Conservation (phyloP, 1,139 yeast genomes). For the Pichia sp. region DNA sequence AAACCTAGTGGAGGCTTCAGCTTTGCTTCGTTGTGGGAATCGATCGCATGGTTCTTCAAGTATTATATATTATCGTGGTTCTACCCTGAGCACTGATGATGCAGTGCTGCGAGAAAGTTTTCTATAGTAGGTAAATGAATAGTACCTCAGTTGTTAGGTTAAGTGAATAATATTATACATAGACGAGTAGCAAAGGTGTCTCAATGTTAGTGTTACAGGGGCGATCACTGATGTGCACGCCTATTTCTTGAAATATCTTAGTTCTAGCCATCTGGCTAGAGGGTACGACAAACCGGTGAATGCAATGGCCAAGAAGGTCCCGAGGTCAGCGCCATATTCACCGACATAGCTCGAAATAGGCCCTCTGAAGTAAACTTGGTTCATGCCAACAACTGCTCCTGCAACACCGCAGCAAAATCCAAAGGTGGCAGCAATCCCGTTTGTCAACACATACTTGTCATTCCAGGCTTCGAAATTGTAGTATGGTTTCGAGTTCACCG, state of each 20-base stretch:
- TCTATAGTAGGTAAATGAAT: neutral
- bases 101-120: neutral
- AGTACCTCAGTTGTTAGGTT: neutral
- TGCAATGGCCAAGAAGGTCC: constrained; percentile 76
- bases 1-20: neutral
- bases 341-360: constrained; percentile 63
- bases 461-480: constrained; percentile 66
- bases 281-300: constrained; percentile 68
- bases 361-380: constrained; percentile 78
- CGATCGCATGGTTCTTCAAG: constrained; percentile 28
- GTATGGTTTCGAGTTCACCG: constrained; percentile 24
- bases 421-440: constrained; percentile 72
- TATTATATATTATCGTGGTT: constrained; percentile 26
- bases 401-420: constrained; percentile 81
- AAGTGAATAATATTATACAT: neutral
- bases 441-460: constrained; percentile 54
- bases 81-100: constrained; percentile 7
- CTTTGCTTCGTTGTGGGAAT: constrained; percentile 18
- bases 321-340: constrained; percentile 75
- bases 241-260: constrained; percentile 43
- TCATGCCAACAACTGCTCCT: constrained; percentile 86
- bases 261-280: constrained; percentile 56
- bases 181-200: neutral
- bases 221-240: neutral
- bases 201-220: neutral